A percentile compares a stretch with the other conserved stretches of the same genome.
These are phyloP conservation scores for Russula earlei DNA, from an alignment of 768 basidiomycete species.

Conservation along the genomic window DNA sequence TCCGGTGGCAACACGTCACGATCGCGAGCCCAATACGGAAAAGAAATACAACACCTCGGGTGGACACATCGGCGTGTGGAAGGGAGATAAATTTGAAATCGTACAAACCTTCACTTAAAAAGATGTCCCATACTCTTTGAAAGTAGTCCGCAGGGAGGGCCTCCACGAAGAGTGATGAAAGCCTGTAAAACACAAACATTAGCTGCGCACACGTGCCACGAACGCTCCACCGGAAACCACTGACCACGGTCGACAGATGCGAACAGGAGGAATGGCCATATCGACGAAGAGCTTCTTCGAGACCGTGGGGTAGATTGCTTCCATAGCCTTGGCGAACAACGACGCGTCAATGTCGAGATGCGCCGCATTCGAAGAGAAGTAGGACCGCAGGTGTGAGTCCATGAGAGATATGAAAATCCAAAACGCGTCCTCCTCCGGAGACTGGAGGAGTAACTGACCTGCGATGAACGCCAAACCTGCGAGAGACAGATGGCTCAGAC, in stretches of 20 bases:
- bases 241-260: slow-evolving; percentile 58
- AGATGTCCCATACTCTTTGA: slow-evolving; percentile 75
- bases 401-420: slow-evolving; percentile 86
- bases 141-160: slow-evolving; percentile 55
- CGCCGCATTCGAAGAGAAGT: slow-evolving; percentile 50
- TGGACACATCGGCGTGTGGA: neutral
- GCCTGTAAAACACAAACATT: slow-evolving; percentile 36
- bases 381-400: slow-evolving; percentile 70
- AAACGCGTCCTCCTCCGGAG: slow-evolving; percentile 84
- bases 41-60: slow-evolving; percentile 58
- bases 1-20: slow-evolving; percentile 48
- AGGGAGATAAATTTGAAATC: neutral
- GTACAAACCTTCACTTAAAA: slow-evolving; percentile 63
- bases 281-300: slow-evolving; percentile 61
- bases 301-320: slow-evolving; percentile 46
- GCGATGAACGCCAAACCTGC: slow-evolving; percentile 61
- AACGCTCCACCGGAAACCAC: slow-evolving; percentile 13
- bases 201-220: neutral
- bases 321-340: slow-evolving; percentile 61
- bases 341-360: slow-evolving; percentile 73
- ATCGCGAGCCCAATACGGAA: slow-evolving; percentile 67
- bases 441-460: slow-evolving; percentile 60
- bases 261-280: slow-evolving; percentile 46
- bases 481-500: slow-evolving; percentile 9
- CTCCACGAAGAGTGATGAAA: slow-evolving; percentile 61